Conservation (phyloP, 1,284 basidiomycete species). For the Cronartium quercuum region DNA sequence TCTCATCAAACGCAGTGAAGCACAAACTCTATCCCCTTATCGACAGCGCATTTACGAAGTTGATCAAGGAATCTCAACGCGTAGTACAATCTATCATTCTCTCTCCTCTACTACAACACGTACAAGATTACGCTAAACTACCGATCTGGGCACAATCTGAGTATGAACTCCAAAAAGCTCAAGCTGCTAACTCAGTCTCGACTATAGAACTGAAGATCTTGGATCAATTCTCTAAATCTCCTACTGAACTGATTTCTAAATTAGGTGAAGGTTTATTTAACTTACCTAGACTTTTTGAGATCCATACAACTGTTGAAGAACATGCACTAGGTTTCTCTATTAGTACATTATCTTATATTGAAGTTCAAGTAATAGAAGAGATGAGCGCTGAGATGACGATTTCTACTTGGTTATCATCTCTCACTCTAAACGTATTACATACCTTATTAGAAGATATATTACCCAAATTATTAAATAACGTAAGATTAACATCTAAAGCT, state of each 20-base stretch:
- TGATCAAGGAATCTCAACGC: constrained; percentile 68
- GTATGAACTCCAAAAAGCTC: constrained; percentile 42
- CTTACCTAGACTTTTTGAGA: constrained; percentile 85
- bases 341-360: constrained; percentile 68
- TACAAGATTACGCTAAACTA: constrained; percentile 65
- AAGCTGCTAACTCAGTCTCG: constrained; percentile 39
- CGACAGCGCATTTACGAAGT: constrained; percentile 59
- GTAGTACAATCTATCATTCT: constrained; percentile 75
- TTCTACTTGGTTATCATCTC: constrained; percentile 78
- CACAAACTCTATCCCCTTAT: constrained; percentile 60
- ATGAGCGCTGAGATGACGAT: constrained; percentile 65
- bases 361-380: constrained; percentile 53
- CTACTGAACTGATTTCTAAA: constrained; percentile 76
- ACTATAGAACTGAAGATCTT: constrained; percentile 69
- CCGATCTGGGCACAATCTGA: constrained; percentile 60
- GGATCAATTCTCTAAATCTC: constrained; percentile 78
- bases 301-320: constrained; percentile 65
- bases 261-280: constrained; percentile 89
- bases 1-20: constrained; percentile 39
- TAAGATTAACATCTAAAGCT: not conserved
- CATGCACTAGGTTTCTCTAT: constrained; percentile 83
- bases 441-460: not conserved
- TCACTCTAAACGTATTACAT: constrained; percentile 67
- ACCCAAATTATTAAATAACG: constrained; percentile 44
- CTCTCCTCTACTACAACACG: constrained; percentile 70